Base-by-base conservation (phyloP, 148 eudicot species). In the Spergularia bocconei region DNA sequence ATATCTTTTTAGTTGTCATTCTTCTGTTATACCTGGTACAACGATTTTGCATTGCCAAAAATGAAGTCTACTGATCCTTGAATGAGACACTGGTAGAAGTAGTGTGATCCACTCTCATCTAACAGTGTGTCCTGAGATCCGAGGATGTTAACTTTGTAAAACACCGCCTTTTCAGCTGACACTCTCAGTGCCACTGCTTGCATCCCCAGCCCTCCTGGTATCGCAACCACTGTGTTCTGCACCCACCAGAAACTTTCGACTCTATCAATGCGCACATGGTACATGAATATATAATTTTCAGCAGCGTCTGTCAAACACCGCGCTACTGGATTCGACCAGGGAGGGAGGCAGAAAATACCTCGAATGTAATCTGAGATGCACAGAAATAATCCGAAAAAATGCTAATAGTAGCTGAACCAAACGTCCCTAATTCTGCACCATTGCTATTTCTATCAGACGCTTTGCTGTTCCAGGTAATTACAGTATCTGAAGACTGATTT, bases 171-270 rank as follows among this genome's bases (percentile, higher is more conserved):
- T 47, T 88, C 88, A 6, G 93, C 91, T 1, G 90, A 58, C 20
- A 92, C 57, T 80, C 97, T 92, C 71, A 96, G 70, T 19, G 99
- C 99, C 59, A 92, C 98, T 5, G 94, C 99, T 77, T 96, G 99
- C 89, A 83, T 86, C 33, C 93, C 93, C 6, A 60, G 25, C 9
- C 77, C 75, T 13, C 93, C 94, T 2, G 89, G 86, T 7, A 51
- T 67, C 19, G 91, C 91, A 4, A 84, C 84, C 15, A 90, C 89
- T 53, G 90, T 83, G 67, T 92, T 92, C 97, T 91, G 86, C 78
- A 69, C 8, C 39, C 55, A 53, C 36, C 72, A 78, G 0, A 39
- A 10, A 11, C 36, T 14, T 4, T 44, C 10, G 0, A 5, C 6
- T 44, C 10, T 44, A 44, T 44, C 48, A 44, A 5, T 44, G 48